phyloP scores from a whole-genome alignment of 805 yeast species.

The Starmerella gropengiesseri region DNA sequence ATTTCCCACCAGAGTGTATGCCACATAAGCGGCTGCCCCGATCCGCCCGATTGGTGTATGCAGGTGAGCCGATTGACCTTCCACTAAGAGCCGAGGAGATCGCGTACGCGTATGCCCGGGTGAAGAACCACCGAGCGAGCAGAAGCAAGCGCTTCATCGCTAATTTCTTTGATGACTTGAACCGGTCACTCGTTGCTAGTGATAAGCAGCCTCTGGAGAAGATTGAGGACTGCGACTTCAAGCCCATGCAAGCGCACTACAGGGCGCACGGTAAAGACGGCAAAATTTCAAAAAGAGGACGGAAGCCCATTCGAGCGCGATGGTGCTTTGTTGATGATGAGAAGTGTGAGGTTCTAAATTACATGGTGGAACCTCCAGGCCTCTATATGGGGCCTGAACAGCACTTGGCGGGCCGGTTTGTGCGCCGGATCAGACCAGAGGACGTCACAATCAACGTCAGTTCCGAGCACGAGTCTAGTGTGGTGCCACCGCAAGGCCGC shows the following conservation, averaged over 20 bases:
- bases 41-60: slow-evolving; percentile 62
- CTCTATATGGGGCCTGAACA: slow-evolving; percentile 83
- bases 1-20: slow-evolving; percentile 60
- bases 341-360: slow-evolving; percentile 85
- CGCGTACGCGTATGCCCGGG: slow-evolving; percentile 87
- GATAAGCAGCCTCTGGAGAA: background rate
- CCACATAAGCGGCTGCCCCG: slow-evolving; percentile 77
- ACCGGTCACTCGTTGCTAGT: slow-evolving; percentile 33
- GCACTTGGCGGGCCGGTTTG: slow-evolving; percentile 85
- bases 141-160: slow-evolving; percentile 74
- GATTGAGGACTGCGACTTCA: slow-evolving; percentile 57
- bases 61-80: slow-evolving; percentile 61
- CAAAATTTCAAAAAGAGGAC: slow-evolving; percentile 62
- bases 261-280: slow-evolving; percentile 50
- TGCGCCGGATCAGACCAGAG: slow-evolving; percentile 79
- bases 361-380: slow-evolving; percentile 93
- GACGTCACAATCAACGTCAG: slow-evolving; percentile 77
- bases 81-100: slow-evolving; percentile 88
- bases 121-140: slow-evolving; percentile 74
- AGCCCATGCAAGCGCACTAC: slow-evolving; percentile 39
- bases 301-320: slow-evolving; percentile 34
- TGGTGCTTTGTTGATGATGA: slow-evolving; percentile 76
- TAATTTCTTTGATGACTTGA: slow-evolving; percentile 73
- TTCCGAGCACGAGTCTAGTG: slow-evolving; percentile 57
- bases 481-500: slow-evolving; percentile 46